phyloP scores from a whole-genome alignment of 2,329 filamentous ascomycete genomes.

The Penicillium oxalicum region DNA sequence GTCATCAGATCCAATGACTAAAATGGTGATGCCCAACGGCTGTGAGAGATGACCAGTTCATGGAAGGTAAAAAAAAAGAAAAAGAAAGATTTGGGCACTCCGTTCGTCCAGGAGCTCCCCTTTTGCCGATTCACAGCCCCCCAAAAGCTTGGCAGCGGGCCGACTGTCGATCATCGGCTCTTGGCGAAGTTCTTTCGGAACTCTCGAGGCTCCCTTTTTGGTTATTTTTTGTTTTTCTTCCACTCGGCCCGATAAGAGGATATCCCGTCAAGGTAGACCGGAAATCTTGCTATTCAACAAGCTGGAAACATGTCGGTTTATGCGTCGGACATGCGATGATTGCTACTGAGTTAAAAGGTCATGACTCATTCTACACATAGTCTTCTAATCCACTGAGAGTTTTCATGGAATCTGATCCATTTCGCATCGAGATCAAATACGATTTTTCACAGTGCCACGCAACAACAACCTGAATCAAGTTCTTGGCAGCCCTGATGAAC shows the following conservation, averaged over 20 bases:
- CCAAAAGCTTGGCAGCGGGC: slow-evolving; percentile 31
- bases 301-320: no score
- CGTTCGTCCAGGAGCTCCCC: not conserved
- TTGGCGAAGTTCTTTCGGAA: slow-evolving; percentile 16
- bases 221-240: not conserved
- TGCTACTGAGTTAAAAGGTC: no score
- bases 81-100: not conserved
- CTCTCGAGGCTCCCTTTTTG: no score
- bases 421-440: no score
- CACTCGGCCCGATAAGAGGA: not conserved
- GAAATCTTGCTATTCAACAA: no score
- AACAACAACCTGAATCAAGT: not conserved
- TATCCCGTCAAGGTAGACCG: not conserved
- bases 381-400: not conserved
- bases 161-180: slow-evolving; percentile 25
- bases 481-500: slow-evolving; percentile 16
- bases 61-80: no score
- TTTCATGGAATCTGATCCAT: no score
- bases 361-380: not conserved
- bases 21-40: no score
- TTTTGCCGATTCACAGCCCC: slow-evolving; percentile 3
- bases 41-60: no score
- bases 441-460: not conserved
- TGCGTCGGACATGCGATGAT: no score
- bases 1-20: no score